These are phyloP conservation scores for Sanguinoderma infundibulare DNA, from an alignment of 1,284 basidiomycete genomes.

Conservation along the genomic window DNA sequence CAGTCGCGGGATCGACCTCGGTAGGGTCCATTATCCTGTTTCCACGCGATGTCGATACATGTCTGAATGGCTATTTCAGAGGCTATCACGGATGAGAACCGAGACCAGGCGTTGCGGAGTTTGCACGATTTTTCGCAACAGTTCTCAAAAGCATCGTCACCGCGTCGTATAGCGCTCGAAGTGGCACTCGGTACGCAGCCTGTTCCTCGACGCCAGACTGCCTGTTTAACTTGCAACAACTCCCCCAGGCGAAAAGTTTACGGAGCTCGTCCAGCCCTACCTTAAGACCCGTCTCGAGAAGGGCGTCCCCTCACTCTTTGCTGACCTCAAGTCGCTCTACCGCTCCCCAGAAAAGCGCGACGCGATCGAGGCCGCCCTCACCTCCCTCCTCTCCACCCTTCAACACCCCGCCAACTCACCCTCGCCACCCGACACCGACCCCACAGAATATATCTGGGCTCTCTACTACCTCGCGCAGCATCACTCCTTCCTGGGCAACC, in stretches of 20 bases:
- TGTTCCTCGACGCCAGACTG: too few relatives aligned
- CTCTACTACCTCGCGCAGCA: constrained; percentile 96
- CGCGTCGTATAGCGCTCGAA: constrained; percentile 73
- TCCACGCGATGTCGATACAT: not conserved
- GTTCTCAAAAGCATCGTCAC: constrained; percentile 74
- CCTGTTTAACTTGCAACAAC: too few relatives aligned
- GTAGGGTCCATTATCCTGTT: constrained; percentile 41
- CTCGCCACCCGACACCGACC: constrained; percentile 53
- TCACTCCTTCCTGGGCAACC: constrained; percentile 69
- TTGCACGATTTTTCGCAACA: constrained; percentile 65
- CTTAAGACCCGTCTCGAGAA: constrained; percentile 76
- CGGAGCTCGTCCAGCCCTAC: constrained; percentile 70
- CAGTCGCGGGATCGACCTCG: constrained; percentile 68
- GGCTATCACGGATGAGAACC: constrained; percentile 51
- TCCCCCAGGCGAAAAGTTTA: constrained; percentile 64
- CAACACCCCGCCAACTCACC: constrained; percentile 33
- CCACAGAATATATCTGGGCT: constrained; percentile 92
- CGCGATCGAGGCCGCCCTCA: constrained; percentile 75
- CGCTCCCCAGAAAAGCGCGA: constrained; percentile 64
- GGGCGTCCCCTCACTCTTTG: constrained; percentile 94
- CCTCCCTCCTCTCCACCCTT: constrained; percentile 51
- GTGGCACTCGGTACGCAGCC: constrained; percentile 63
- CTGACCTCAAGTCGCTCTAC: constrained; percentile 91
- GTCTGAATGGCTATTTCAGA: constrained; percentile 34
- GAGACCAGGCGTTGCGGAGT: constrained; percentile 57